phyloP scores from a whole-genome alignment of 768 basidiomycete genomes.

The Tephrocybe rancida region DNA sequence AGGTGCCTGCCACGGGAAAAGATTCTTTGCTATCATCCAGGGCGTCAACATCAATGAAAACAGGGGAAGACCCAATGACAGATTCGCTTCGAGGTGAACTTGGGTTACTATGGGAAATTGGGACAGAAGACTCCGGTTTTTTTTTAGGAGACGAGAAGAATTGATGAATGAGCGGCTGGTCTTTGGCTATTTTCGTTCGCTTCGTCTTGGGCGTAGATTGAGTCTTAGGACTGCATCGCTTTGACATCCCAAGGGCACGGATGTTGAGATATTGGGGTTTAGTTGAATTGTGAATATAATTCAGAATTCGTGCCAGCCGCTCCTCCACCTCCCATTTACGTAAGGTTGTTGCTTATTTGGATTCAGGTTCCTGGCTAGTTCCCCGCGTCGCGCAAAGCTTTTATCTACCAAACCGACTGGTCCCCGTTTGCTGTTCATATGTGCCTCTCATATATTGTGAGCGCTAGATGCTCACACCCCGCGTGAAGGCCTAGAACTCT shows the following conservation, averaged over 20 bases:
- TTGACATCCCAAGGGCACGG: conserved; percentile 5
- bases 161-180: conserved; percentile 9
- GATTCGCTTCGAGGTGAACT: neutral
- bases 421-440: too few relatives aligned
- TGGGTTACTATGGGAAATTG: neutral
- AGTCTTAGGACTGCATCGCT: conserved; percentile 1
- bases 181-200: neutral
- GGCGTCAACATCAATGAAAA: conserved; percentile 10
- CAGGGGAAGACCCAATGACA: neutral
- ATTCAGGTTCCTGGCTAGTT: neutral
- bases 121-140: neutral
- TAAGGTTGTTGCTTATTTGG: conserved; percentile 1
- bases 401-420: too few relatives aligned
- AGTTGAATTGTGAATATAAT: neutral
- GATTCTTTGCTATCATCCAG: neutral
- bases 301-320: too few relatives aligned
- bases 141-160: conserved; percentile 10
- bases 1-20: too few relatives aligned
- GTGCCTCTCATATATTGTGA: too few relatives aligned
- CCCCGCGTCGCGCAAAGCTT: neutral
- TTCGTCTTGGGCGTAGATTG: conserved; percentile 1
- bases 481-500: too few relatives aligned
- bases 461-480: too few relatives aligned
- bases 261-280: neutral
- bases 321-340: too few relatives aligned